Percentiles rank a stretch among this genome's conserved stretches.
Conservation (phyloP, 352 stramenopile species). For the Peronosclerospora sorghi region DNA sequence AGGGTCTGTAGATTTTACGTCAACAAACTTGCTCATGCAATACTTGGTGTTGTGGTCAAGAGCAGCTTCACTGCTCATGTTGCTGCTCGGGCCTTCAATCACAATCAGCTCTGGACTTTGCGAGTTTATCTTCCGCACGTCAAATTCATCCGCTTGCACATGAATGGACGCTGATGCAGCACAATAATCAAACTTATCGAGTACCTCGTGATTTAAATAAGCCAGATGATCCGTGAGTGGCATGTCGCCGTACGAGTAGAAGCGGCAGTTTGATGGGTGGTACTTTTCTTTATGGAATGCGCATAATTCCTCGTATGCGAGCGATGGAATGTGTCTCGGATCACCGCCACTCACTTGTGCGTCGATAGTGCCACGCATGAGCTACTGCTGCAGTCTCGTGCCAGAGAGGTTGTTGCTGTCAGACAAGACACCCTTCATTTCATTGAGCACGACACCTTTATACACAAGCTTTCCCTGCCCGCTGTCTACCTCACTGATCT, state of each 20-base stretch:
- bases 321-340: conserved; percentile 50
- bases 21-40: conserved; percentile 59
- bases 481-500: conserved; percentile 30
- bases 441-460: conserved; percentile 98
- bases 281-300: conserved; percentile 80
- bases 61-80: conserved; percentile 40
- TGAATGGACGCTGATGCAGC: conserved; percentile 33
- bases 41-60: conserved; percentile 73
- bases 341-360: conserved; percentile 74
- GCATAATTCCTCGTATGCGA: conserved; percentile 69
- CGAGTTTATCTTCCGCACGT: conserved; percentile 21
- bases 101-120: conserved; percentile 20
- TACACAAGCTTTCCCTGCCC: conserved; percentile 40
- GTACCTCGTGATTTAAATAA: conserved; percentile 60
- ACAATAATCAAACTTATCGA: conserved; percentile 55
- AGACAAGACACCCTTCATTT: conserved; percentile 99
- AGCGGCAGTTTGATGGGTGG: conserved; percentile 82
- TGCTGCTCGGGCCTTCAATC: conserved; percentile 45
- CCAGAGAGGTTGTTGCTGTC: conserved; percentile 89
- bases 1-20: conserved; percentile 52
- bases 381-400: conserved; percentile 81
- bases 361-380: conserved; percentile 87
- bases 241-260: conserved; percentile 86
- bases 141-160: conserved; percentile 36
- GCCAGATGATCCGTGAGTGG: conserved; percentile 61